Conservation (phyloP, 345 rosid species). For the Gossypium herbaceum region DNA sequence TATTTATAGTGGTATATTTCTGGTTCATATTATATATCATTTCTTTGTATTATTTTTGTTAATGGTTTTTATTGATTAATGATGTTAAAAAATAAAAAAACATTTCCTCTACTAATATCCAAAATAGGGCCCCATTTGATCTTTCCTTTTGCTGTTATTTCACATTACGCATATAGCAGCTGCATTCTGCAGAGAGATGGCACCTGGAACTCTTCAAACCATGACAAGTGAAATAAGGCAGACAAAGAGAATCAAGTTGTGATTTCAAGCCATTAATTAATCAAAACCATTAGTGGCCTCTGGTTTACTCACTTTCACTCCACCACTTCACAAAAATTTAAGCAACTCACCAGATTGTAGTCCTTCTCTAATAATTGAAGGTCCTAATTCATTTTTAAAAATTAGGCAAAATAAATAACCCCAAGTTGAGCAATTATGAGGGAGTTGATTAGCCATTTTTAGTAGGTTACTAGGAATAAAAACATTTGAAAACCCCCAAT, state of each 20-base stretch:
- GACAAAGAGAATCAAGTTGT: slow-evolving; percentile 12
- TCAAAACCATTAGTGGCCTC: slow-evolving; percentile 12
- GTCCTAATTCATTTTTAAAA: too few species aligned
- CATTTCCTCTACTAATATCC: too few species aligned
- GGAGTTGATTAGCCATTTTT: not conserved
- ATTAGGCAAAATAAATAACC: not conserved
- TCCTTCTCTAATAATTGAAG: not conserved
- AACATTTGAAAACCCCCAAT: not conserved
- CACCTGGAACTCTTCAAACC: not conserved
- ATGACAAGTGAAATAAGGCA: not conserved
- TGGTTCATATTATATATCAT: too few species aligned
- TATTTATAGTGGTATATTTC: too few species aligned
- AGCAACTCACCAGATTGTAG: not conserved
- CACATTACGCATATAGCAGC: too few species aligned
- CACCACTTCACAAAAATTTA: not conserved
- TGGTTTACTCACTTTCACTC: not conserved
- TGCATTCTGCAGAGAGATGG: not conserved
- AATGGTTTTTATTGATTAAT: too few species aligned
- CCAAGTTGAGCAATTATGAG: not conserved
- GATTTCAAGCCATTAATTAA: not conserved
- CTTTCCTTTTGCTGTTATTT: too few species aligned
- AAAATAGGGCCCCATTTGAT: too few species aligned
- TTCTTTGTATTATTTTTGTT: too few species aligned
- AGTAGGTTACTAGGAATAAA: not conserved
- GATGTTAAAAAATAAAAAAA: too few species aligned